Evolutionary conservation across 345 rosid genomes (phyloP).

Genomic region (Crucihimalaya himalaica): DNA sequence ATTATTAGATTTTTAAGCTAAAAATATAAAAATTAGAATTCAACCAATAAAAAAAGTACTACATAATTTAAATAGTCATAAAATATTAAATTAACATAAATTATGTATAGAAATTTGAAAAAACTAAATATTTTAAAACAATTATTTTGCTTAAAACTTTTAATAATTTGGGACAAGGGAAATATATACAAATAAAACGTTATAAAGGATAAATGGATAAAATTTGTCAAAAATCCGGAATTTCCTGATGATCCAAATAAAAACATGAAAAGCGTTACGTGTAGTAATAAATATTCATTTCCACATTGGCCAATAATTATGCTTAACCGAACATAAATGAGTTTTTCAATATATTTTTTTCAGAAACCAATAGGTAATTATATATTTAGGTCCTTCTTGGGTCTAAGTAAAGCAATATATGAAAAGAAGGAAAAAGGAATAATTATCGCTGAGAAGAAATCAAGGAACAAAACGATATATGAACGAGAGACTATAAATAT

Average conservation of each 20-base stretch:
- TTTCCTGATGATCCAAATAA: background rate
- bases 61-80: too few species aligned
- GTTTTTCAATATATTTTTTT: background rate
- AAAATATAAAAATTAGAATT: too few species aligned
- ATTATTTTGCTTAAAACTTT: too few species aligned
- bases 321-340: background rate
- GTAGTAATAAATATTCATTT: background rate
- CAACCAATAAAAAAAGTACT: too few species aligned
- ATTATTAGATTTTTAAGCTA: too few species aligned
- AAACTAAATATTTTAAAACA: too few species aligned
- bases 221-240: background rate
- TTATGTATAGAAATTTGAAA: too few species aligned
- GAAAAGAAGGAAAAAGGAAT: constrained; percentile 37
- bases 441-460: constrained; percentile 46
- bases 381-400: background rate
- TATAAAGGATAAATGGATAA: background rate
- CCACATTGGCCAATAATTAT: background rate
- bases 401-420: constrained; percentile 24
- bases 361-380: background rate
- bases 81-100: too few species aligned
- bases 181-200: background rate
- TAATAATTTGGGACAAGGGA: too few species aligned
- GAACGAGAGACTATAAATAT: constrained; percentile 29
- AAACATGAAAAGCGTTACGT: background rate
- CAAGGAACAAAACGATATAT: constrained; percentile 41